phyloP scores from a whole-genome alignment of 164 flowering plant species.

The Brasenia schreberi region DNA sequence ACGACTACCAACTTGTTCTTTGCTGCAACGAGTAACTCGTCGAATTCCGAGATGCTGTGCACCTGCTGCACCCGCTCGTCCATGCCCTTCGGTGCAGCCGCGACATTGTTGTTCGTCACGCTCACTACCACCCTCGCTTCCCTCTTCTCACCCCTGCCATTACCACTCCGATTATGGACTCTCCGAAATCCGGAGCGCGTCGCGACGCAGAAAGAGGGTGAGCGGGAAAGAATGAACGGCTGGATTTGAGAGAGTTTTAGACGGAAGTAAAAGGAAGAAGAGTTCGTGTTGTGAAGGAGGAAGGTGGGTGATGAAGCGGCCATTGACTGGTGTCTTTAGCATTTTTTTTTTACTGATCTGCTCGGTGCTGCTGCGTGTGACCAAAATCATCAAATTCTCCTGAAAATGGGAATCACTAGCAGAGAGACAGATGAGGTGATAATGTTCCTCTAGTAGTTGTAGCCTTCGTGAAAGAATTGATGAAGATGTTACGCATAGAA shows the following conservation, averaged over 20 bases:
- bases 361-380: background rate
- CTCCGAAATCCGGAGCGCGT: constrained; percentile 3
- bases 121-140: constrained; percentile 15
- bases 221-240: constrained; percentile 1
- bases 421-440: background rate
- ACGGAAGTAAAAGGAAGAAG: background rate
- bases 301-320: constrained; percentile 6
- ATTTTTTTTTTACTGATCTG: background rate
- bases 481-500: too few species aligned
- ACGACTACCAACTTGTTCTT: constrained; percentile 75
- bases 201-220: constrained; percentile 4
- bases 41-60: constrained; percentile 63
- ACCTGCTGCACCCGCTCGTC: constrained; percentile 53
- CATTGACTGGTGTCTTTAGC: background rate
- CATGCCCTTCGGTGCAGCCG: background rate
- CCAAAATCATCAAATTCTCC: background rate
- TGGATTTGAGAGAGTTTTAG: background rate
- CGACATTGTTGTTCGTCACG: constrained; percentile 7
- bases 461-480: too few species aligned
- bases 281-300: constrained; percentile 7
- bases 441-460: too few species aligned
- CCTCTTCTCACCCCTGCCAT: background rate
- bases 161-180: background rate
- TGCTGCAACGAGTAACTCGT: constrained; percentile 44
- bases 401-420: background rate